Conservation (phyloP, 169 alveolate species). For the Cryptosporidium andersoni region DNA sequence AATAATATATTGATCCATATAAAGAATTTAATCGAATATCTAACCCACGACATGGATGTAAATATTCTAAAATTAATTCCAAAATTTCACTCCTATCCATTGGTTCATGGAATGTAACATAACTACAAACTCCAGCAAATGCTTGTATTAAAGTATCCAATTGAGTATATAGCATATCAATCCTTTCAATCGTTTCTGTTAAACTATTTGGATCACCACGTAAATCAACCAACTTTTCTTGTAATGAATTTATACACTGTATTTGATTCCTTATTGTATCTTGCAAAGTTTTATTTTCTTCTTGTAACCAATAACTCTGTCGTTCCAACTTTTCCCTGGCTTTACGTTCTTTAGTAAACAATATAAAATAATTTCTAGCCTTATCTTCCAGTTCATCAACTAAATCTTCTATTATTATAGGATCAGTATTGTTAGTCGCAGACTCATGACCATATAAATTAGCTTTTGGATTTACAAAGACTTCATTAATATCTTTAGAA, state of each 20-base stretch:
- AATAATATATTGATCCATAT: conserved; percentile 81
- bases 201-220: conserved; percentile 81
- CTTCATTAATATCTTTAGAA: background rate
- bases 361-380: conserved; percentile 81
- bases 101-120: conserved; percentile 78
- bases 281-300: conserved; percentile 77
- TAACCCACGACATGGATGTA: conserved; percentile 86
- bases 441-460: conserved; percentile 60
- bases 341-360: conserved; percentile 82
- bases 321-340: conserved; percentile 79
- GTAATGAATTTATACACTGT: conserved; percentile 76
- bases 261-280: conserved; percentile 75
- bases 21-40: conserved; percentile 83
- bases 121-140: conserved; percentile 86
- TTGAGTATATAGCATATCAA: conserved; percentile 83
- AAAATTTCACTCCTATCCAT: conserved; percentile 75
- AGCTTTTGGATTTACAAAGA: background rate
- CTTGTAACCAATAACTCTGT: conserved; percentile 80
- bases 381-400: conserved; percentile 82
- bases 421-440: conserved; percentile 37
- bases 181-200: conserved; percentile 83
- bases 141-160: conserved; percentile 86
- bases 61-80: conserved; percentile 81
- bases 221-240: conserved; percentile 78
- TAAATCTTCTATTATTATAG: conserved; percentile 79